Conservation (phyloP, 768 basidiomycete genomes). For the Albatrellus ellisii region DNA sequence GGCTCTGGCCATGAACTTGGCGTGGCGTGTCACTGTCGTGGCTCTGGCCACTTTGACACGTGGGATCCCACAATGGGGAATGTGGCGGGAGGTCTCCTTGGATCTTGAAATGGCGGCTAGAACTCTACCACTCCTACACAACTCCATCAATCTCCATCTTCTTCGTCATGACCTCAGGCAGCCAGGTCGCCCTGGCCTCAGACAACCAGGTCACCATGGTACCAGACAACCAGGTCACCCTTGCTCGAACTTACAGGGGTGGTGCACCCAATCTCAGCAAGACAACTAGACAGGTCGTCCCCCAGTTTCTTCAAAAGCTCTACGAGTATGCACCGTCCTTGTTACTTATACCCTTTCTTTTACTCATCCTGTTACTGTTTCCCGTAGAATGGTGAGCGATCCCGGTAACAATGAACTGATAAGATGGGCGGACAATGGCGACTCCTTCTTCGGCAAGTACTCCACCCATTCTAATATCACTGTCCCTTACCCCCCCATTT, state of each 20-base stretch:
- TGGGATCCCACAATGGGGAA: too few species aligned
- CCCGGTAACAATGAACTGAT: slow-evolving; percentile 58
- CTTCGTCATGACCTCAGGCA: too few species aligned
- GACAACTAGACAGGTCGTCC: slow-evolving; percentile 40
- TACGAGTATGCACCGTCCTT: slow-evolving; percentile 73
- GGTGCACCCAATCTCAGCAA: slow-evolving; percentile 29
- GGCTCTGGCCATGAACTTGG: too few species aligned
- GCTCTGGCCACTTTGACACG: too few species aligned
- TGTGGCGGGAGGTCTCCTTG: too few species aligned
- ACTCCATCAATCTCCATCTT: too few species aligned
- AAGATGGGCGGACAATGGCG: slow-evolving; percentile 72
- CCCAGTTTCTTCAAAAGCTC: slow-evolving; percentile 84
- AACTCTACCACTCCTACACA: too few species aligned
- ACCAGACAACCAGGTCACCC: slow-evolving; percentile 37
- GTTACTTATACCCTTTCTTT: slow-evolving; percentile 22
- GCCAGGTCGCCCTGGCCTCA: too few species aligned
- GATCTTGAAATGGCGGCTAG: too few species aligned
- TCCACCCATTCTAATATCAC: slow-evolving; percentile 30
- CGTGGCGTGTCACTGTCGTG: too few species aligned
- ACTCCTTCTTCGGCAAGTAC: slow-evolving; percentile 90
- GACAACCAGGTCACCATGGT: slow-evolving; percentile 25
- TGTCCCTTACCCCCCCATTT: neutral
- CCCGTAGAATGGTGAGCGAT: slow-evolving; percentile 76
- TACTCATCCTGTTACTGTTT: slow-evolving; percentile 1
- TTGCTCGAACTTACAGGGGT: slow-evolving; percentile 32